Base-by-base conservation (phyloP, 2,329 filamentous ascomycete genomes). In the Cadophora sp. region DNA sequence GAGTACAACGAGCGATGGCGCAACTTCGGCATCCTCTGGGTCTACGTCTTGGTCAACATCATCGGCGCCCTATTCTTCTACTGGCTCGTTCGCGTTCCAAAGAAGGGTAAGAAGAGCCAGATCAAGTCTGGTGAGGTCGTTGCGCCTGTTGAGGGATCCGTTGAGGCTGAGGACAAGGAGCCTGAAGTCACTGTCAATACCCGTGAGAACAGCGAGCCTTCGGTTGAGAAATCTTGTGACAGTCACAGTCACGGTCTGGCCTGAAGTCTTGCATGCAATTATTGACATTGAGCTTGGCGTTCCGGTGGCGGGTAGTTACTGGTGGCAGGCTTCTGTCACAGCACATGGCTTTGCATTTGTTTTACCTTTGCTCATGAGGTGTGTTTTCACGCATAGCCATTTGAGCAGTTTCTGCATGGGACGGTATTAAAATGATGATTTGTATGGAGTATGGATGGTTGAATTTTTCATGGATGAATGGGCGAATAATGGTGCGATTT, bases 11-110 rank as follows among this genome's bases (percentile, higher is more conserved):
- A 29, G 7, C 27, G 63, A n/a, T 68, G 63, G 63, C 27, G 67
- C 19, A 61, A 68, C 46, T 66, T 68, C 16, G 67, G 67, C 4
- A 56, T 68, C 27, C 40, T 68, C 34, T 68, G 67, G 67, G 59
- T 64, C 6, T 68, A 66, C 24, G 46, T 68, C 16, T 8, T 60
- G 8, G 50, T 64, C 24, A 68, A 68, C 26, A 51, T 61, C 31
- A 29, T 40, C n/a, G 43, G 29, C 14, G 63, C 67, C 4, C 11
- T 66, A 9, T 60, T 63, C 31, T 53, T 65, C 31, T 68, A 68
- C 40, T 68, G 67, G 67, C 46, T 59, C n/a, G 51, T 59, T 4
- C 37, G 67, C 14, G 63, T 68, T 6, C 67, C 67, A 3, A 68
- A 68, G 58, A 48, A 62, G 51, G 3, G 27, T 8, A 56, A 56